A percentile compares a stretch with the other conserved stretches of the same genome.
Evolutionary conservation across 805 yeast species (phyloP).

Genomic region (Yarrowia sp.): DNA sequence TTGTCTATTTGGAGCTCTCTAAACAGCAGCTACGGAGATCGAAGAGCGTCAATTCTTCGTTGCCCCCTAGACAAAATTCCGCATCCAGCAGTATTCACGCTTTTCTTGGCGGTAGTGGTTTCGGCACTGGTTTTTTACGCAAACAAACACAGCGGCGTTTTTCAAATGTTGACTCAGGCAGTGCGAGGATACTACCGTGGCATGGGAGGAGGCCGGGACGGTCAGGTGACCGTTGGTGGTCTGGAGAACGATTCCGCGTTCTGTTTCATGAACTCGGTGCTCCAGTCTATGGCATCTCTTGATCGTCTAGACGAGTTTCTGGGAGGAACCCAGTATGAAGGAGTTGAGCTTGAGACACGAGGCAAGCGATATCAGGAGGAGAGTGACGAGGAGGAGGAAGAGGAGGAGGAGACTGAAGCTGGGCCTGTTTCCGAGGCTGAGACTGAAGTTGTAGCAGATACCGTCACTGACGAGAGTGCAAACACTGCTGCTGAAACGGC

Average conservation of each 20-base stretch:
- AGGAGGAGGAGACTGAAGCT: not conserved
- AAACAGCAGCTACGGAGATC: constrained; percentile 5
- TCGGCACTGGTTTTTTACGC: constrained; percentile 14
- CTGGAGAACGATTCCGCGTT: constrained; percentile 88
- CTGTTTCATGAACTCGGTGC: constrained; percentile 88
- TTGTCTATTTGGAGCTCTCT: not conserved
- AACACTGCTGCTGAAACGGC: not conserved
- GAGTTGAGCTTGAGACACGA: constrained; percentile 28
- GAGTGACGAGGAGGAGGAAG: constrained; percentile 30
- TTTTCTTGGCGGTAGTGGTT: constrained; percentile 14
- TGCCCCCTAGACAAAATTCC: not conserved
- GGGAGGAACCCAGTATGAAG: constrained; percentile 35
- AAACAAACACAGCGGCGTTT: not conserved
- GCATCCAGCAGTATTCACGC: not conserved
- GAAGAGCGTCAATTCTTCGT: not conserved
- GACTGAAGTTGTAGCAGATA: not conserved
- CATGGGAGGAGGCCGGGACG: constrained; percentile 31
- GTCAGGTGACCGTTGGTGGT: constrained; percentile 61
- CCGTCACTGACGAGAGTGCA: not conserved
- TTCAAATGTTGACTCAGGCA: constrained; percentile 9
- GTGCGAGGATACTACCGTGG: constrained; percentile 30
- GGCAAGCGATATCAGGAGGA: constrained; percentile 28
- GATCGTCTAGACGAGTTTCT: constrained; percentile 57
- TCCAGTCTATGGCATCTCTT: constrained; percentile 79
- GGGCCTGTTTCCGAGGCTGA: constrained; percentile 6